Base-by-base conservation (phyloP, 441 rosid species). In the Breynia disticha region DNA sequence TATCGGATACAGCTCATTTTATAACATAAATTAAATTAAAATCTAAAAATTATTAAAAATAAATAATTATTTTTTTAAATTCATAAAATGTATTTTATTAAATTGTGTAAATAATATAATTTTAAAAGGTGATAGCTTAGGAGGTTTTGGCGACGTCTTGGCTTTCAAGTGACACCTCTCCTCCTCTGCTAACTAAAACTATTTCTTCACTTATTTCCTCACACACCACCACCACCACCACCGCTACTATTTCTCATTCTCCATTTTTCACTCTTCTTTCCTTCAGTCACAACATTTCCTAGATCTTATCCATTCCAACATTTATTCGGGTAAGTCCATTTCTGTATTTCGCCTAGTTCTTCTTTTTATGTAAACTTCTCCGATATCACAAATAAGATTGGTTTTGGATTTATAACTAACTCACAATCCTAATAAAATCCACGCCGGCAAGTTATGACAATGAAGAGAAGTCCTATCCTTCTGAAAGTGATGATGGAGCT, bases 151-250 rank as follows among this genome's bases (percentile, higher is more conserved):
- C 70, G 71, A 63, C 84, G 75, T 68, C 78, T 68, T 64, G 64
- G 68, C 76, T 69, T 70, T 70, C 60, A 69, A 84, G 82, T 62
- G 83, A 75, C 79, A 80, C 77, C 62, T 35, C 18, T 17, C 0
- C n/a, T n/a, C 49, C 32, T 24, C 32, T 24, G 32, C 32, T 2
- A 64, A 52, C 61, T 57, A 59, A 58, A 62, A 53, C 66, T 62
- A 39, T 39, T 39, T 65, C 48, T 37, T 49, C 64, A n/a, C 63
- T 57, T 16, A 4, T 14, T 46, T 24, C 19, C 60, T 10, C 55
- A 19, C 8, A 60, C 50, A 43, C 55, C 24, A 24, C 53, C 62
- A 19, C 57, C 69, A 42, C 55, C 65, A 41, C 62, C 59, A 50
- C 57, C 3, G 32, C 45, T 10, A 38, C 72, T 16, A 55, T 52